Base-by-base conservation (phyloP, 2,329 filamentous ascomycete species). In the Sporothrix dimorphospora region DNA sequence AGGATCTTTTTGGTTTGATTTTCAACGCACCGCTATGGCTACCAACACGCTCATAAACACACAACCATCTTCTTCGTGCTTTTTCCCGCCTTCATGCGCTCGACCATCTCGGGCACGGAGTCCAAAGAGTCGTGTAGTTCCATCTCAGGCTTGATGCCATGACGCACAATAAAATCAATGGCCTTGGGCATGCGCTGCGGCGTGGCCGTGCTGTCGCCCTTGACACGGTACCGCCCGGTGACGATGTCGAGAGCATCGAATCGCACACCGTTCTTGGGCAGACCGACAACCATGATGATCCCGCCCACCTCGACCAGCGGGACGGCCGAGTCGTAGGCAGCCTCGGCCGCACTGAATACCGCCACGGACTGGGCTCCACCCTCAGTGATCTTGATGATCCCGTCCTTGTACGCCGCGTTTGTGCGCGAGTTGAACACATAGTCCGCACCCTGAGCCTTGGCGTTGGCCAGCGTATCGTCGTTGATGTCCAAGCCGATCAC, bases 401-500 rank as follows among this genome's bases (percentile, higher is more conserved):
- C 78, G 7, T 78, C 77, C 16, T 78, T 75, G 71, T 82, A 82
- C 66, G 81, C 74, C 7, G 79, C 75, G 72, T 81, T 79, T 1
- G 78, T 80, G 68, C 77, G 78, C 14, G 82, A 81, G 76, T 84
- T 84, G 77, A 83, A 82, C n/a, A 81, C 76, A 6, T 79, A 78
- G 68, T 83, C 82, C 19, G 82, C 82, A 51, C 83, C 81, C 38
- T 81, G 79, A 71, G 81, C 79, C 24, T 79, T 78, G 1, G 84
- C 80, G 68, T 81, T 81, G 1, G 76, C 30, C 19, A 61, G 30
- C 8, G 57, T 61, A 11, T 61, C 76, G 72, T 85, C 80, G 68
- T 81, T 82, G 67, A 84, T 80, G 72, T 85, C 83, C 38, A 85
- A 78, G 8, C 79, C 82, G 7, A 84, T 79, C 5, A 82, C 81